Percentiles rank a stretch among this genome's conserved stretches.
These are phyloP conservation scores for Aspergillus hiratsukae DNA, from an alignment of 2,329 filamentous ascomycete genomes.

Conservation along the genomic window DNA sequence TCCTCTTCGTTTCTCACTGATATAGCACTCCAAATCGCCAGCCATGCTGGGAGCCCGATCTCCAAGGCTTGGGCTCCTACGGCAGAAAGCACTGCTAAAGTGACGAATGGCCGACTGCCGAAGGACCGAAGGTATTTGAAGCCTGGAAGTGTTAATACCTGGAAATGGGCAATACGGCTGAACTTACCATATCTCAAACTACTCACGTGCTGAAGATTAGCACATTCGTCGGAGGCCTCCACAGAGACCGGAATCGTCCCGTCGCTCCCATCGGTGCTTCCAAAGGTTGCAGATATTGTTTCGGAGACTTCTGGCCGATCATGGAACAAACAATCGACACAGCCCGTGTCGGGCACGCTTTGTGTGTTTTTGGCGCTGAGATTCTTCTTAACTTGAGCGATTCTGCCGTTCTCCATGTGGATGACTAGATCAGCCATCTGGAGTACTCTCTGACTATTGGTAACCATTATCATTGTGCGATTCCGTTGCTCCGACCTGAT, in stretches of 20 bases:
- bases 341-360: too few relatives aligned
- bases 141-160: background rate
- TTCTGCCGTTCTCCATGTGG: slow-evolving; percentile 3
- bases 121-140: slow-evolving; percentile 7
- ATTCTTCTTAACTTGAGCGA: background rate
- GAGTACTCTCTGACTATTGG: slow-evolving; percentile 2
- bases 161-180: background rate
- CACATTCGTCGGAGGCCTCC: background rate
- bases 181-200: slow-evolving; percentile 4
- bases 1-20: background rate
- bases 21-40: slow-evolving; percentile 8
- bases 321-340: background rate
- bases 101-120: slow-evolving; percentile 4
- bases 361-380: background rate
- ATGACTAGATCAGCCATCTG: slow-evolving; percentile 7
- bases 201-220: background rate
- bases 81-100: background rate
- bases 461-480: slow-evolving; percentile 7
- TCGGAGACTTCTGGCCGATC: background rate
- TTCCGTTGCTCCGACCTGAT: slow-evolving; percentile 2
- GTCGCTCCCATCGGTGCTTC: background rate
- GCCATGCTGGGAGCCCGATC: slow-evolving; percentile 7
- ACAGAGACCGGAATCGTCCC: background rate
- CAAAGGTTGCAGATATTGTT: background rate
- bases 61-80: slow-evolving; percentile 8